phyloP scores from a whole-genome alignment of 805 yeast species.

The Priceomyces fermenticarens region DNA sequence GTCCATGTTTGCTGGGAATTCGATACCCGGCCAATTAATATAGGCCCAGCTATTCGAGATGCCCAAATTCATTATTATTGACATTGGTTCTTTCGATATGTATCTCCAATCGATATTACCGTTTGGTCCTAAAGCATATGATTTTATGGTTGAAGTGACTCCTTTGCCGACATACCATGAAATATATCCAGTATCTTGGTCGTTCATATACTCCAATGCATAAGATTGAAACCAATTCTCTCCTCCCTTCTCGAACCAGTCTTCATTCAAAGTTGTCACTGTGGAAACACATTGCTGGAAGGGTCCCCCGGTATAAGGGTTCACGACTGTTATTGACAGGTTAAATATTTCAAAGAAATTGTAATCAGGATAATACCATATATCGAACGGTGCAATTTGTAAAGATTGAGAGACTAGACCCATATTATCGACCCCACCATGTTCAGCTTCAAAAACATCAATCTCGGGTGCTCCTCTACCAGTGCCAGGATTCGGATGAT shows the following conservation, averaged over 20 bases:
- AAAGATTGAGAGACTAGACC: conserved; percentile 87
- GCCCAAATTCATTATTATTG: conserved; percentile 39
- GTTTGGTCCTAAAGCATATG: conserved; percentile 40
- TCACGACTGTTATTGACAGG: conserved; percentile 67
- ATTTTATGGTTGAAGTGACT: conserved; percentile 42
- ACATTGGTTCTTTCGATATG: conserved; percentile 37
- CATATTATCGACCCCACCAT: conserved; percentile 43
- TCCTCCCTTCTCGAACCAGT: conserved; percentile 74
- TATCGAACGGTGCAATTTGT: conserved; percentile 89
- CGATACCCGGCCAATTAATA: conserved; percentile 32
- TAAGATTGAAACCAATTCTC: conserved; percentile 60
- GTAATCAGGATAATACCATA: conserved; percentile 91
- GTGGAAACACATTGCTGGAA: conserved; percentile 89
- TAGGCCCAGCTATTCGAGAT: conserved; percentile 39
- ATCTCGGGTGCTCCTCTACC: conserved; percentile 97
- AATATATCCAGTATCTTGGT: conserved; percentile 12
- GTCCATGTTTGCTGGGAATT: conserved; percentile 33
- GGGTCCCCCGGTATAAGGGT: conserved; percentile 88
- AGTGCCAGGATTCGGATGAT: conserved; percentile 81
- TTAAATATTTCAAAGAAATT: conserved; percentile 71
- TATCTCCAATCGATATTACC: conserved; percentile 37
- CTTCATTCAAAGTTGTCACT: conserved; percentile 65
- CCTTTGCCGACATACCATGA: conserved; percentile 16
- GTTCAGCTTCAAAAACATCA: conserved; percentile 82
- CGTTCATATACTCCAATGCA: conserved; percentile 37